Percentiles rank a stretch among this genome's conserved stretches.
Evolutionary conservation across 345 rosid species (phyloP).

Genomic region (Salix purpurea): DNA sequence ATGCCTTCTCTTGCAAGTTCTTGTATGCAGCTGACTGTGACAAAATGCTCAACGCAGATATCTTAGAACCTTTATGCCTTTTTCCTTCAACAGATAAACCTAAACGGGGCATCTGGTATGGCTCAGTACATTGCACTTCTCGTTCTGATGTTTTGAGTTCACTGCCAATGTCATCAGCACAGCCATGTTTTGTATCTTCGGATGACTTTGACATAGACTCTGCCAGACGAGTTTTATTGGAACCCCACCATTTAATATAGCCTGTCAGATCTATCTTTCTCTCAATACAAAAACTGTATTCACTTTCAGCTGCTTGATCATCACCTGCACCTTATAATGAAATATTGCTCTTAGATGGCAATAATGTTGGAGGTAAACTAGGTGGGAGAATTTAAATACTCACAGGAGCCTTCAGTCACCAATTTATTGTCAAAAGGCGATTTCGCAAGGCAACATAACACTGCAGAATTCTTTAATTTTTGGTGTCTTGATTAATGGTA

Average conservation of each 20-base stretch:
- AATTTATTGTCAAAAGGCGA: slow-evolving; percentile 7
- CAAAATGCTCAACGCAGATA: slow-evolving; percentile 75
- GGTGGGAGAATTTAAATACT: background rate
- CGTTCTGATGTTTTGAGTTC: slow-evolving; percentile 77
- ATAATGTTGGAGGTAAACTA: background rate
- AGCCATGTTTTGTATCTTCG: slow-evolving; percentile 53
- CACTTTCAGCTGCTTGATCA: slow-evolving; percentile 68
- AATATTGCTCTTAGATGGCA: slow-evolving; percentile 11
- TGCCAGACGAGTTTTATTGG: slow-evolving; percentile 61
- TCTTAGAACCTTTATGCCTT: slow-evolving; percentile 44
- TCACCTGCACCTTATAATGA: slow-evolving; percentile 52
- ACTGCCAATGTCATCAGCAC: slow-evolving; percentile 55
- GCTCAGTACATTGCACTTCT: slow-evolving; percentile 65
- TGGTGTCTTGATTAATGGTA: slow-evolving; percentile 10
- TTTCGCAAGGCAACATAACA: background rate
- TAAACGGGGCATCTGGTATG: slow-evolving; percentile 79
- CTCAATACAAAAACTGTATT: slow-evolving; percentile 65
- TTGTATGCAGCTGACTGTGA: slow-evolving; percentile 81
- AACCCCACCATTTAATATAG: slow-evolving; percentile 91
- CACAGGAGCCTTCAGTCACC: slow-evolving; percentile 1
- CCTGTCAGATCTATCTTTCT: slow-evolving; percentile 83
- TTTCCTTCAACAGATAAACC: slow-evolving; percentile 47
- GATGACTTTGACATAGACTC: slow-evolving; percentile 59
- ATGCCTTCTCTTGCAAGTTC: slow-evolving; percentile 73
- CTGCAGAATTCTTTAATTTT: slow-evolving; percentile 10